Conservation (phyloP, 2,329 filamentous ascomycete genomes). For the Dissoconium aciculare region DNA sequence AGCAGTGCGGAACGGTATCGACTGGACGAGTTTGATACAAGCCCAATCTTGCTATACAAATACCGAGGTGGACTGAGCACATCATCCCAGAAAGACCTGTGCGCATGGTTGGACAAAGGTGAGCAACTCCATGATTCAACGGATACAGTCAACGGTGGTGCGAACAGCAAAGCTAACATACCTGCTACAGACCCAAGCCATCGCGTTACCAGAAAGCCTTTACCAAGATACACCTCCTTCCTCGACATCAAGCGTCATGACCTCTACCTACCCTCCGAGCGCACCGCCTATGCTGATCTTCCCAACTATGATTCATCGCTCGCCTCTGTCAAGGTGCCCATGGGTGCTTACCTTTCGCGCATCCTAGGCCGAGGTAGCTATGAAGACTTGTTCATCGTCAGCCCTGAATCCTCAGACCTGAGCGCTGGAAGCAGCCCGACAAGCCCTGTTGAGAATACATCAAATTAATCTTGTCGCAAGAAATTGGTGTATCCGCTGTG, state of each 20-base stretch:
- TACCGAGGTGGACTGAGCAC: slow-evolving; percentile 31
- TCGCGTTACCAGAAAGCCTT: slow-evolving; percentile 33
- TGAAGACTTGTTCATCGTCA: slow-evolving; percentile 36
- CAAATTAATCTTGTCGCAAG: too few species aligned
- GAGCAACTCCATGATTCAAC: too few species aligned
- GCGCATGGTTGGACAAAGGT: slow-evolving; percentile 25
- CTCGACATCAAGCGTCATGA: slow-evolving; percentile 34
- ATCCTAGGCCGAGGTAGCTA: slow-evolving; percentile 30
- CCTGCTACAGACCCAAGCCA: slow-evolving; percentile 27
- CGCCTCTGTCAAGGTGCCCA: slow-evolving; percentile 33
- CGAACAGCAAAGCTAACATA: too few species aligned
- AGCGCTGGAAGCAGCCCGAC: too few species aligned
- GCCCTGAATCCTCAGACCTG: too few species aligned
- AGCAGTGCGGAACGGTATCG: slow-evolving; percentile 27
- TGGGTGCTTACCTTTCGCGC: slow-evolving; percentile 31
- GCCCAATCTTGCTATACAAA: slow-evolving; percentile 32
- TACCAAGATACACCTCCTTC: slow-evolving; percentile 32
- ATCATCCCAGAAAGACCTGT: slow-evolving; percentile 32
- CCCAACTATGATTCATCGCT: slow-evolving; percentile 34
- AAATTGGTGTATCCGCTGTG: too few species aligned
- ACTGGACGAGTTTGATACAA: slow-evolving; percentile 30
- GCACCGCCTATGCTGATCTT: slow-evolving; percentile 19
- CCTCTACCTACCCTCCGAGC: slow-evolving; percentile 28
- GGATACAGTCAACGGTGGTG: too few species aligned
- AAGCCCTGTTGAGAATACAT: too few species aligned